Evolutionary conservation across 2,329 filamentous ascomycete species (phyloP), one percentile per base, ranked within the genome.

Genomic region (Pyrenophora graminea): DNA sequence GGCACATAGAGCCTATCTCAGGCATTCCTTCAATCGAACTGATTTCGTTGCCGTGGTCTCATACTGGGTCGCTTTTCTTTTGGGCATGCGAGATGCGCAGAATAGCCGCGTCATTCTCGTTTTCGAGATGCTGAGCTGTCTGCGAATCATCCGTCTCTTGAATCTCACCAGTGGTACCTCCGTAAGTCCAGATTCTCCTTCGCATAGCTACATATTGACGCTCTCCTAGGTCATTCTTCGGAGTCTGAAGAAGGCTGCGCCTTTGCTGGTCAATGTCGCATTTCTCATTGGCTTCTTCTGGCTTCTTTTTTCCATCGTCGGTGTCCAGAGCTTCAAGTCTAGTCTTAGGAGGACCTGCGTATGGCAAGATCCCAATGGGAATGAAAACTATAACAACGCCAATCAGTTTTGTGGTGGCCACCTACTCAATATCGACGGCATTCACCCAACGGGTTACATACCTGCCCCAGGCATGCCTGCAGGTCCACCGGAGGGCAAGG

Each of bases 221-320:
- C 48, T 40, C 4, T 10, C 25, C 39, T 64, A 91, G 85, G 92
- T 97, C 51, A 99, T 99, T 66, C 78, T 99, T 38, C 85, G 91
- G 70, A 97, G 93, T 81, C 74, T 99, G 54, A 99, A 99, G 71
- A 96, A 96, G 70, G 92, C 94, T 1, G 91, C 93, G 0, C 94
- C 95, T 2, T 79, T 96, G 31, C 84, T 99, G 19, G 85, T 97
- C 21, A 91, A 96, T 56, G 92, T 99, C 27, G 92, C 90, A 1
- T 97, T 99, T 69, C 79, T 99, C 18, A 91, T 99, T 60, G 84
- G 89, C 12, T 99, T 99, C 76, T 99, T 99, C 75, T 99, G 94
- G 94, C 82, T 99, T 36, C 77, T 97, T 9, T 99, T 99, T 76
- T 94, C 91, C 32, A 97, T 99, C 56, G 87, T 99, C 51, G 95